Base-by-base conservation (phyloP, 768 basidiomycete genomes). In the Calocybe cyanea region DNA sequence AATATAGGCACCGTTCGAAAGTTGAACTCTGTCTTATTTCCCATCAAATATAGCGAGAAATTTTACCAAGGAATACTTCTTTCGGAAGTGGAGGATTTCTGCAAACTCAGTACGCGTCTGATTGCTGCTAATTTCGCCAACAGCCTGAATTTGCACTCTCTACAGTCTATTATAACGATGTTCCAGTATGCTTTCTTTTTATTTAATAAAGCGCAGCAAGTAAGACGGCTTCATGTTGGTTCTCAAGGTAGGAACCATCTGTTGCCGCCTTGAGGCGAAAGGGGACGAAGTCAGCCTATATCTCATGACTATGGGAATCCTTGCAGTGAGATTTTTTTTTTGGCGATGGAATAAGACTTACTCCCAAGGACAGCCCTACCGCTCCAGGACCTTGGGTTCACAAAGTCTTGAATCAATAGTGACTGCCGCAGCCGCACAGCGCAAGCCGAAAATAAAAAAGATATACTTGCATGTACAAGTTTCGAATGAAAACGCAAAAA, bases 271-370 rank as follows among this genome's bases (percentile, higher is more conserved):
- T 49, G 92, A 95, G 65, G 75, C 70, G 43, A 78, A 80, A 57
- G 74, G 78, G 57, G 76, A 69, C 36, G 65, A 72, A 54, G 70
- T 66, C 35, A 71, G 73, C 38, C 66, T 90, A 48, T 94, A 94
- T 67, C 75, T 93, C 60, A 90, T 92, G 85, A 94, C 92, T 40
- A 85, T 94, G 83, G 92, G 91, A 35, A 69, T 94, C 51, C 80
- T 94, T 45, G 90, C 89, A 45, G 90, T 92, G 69, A 66, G 81
- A 68, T 48, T n/a, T 42, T 37, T 38, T 37, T 38, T 15, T 50
- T 42, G 43, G 38, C 41, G 8, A 41, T 24, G 21, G 31, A 50
- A 48, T 56, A 33, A 24, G 37, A 41, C 36, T 32, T 43, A 34
- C 52, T 41, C 36, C 32, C 28, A 14, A 14, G 32, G 31, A 45